These are phyloP conservation scores for Tilletia indica DNA, from an alignment of 1,284 basidiomycete species.

Conservation along the genomic window DNA sequence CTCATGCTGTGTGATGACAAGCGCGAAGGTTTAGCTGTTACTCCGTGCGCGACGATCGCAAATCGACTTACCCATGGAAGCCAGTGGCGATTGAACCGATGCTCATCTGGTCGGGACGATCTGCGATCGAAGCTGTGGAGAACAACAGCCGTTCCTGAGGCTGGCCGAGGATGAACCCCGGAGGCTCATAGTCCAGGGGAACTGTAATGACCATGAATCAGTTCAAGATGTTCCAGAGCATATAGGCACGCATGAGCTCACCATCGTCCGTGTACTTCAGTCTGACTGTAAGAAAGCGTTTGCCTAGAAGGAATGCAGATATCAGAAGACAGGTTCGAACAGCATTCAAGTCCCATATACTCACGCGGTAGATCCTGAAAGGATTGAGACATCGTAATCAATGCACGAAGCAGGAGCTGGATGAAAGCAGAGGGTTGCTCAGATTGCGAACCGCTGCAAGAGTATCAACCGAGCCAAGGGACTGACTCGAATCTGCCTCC, in stretches of 20 bases:
- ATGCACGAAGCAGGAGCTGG: conserved; percentile 15
- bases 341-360: not conserved
- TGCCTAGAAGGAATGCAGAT: not conserved
- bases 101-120: conserved; percentile 18
- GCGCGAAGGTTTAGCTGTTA: not conserved
- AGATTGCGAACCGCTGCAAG: not conserved
- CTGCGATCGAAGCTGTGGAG: conserved; percentile 1
- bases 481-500: not conserved
- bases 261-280: conserved; percentile 20
- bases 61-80: conserved; percentile 13
- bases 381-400: conserved; percentile 21
- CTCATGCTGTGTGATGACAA: not conserved
- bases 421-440: too few relatives aligned
- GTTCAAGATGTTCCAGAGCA: not conserved
- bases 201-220: not conserved
- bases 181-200: conserved; percentile 18
- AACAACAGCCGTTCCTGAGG: conserved; percentile 16
- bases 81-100: conserved; percentile 19
- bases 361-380: conserved; percentile 20
- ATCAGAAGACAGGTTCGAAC: not conserved
- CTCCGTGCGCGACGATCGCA: not conserved
- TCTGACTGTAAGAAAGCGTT: conserved; percentile 20
- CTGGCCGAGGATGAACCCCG: not conserved
- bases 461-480: not conserved
- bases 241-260: not conserved